A percentile compares a stretch with the other conserved stretches of the same genome.
Conservation (phyloP, 345 rosid species). For the Eucalyptus erythrocorys region DNA sequence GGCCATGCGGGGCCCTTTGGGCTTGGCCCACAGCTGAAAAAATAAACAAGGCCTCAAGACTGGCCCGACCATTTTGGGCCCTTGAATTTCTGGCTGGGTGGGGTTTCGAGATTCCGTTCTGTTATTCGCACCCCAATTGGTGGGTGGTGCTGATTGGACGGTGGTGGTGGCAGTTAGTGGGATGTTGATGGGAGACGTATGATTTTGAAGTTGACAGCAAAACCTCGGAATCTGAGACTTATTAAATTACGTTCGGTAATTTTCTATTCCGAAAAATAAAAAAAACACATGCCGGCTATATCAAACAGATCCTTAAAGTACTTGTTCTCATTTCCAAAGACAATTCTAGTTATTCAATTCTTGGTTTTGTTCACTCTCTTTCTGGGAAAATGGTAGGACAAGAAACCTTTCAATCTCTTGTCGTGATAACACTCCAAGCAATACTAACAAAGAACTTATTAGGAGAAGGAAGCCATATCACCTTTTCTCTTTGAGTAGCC, state of each 20-base stretch:
- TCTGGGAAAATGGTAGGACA: not conserved
- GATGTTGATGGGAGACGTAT: not conserved
- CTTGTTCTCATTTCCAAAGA: not conserved
- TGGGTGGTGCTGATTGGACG: not conserved
- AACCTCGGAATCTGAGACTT: not conserved
- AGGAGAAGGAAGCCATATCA: too few relatives aligned
- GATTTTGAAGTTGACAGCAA: not conserved
- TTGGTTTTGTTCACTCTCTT: not conserved
- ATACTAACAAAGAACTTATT: too few relatives aligned
- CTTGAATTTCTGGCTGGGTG: not conserved
- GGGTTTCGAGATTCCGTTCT: not conserved
- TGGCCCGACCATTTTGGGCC: not conserved
- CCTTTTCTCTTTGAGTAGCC: too few relatives aligned
- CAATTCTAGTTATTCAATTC: not conserved
- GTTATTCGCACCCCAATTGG: not conserved
- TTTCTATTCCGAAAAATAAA: too few relatives aligned
- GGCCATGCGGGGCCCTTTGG: not conserved
- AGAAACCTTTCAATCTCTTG: too few relatives aligned
- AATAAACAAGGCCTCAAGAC: not conserved
- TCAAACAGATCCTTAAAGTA: accelerated
- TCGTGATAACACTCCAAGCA: too few relatives aligned
- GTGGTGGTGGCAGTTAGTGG: not conserved
- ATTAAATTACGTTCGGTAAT: too few relatives aligned
- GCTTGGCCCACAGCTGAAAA: not conserved
- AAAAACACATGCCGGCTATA: too few relatives aligned